These are phyloP conservation scores for Alternaria dauci DNA, from an alignment of 2,329 filamentous ascomycete species.

Conservation along the genomic window DNA sequence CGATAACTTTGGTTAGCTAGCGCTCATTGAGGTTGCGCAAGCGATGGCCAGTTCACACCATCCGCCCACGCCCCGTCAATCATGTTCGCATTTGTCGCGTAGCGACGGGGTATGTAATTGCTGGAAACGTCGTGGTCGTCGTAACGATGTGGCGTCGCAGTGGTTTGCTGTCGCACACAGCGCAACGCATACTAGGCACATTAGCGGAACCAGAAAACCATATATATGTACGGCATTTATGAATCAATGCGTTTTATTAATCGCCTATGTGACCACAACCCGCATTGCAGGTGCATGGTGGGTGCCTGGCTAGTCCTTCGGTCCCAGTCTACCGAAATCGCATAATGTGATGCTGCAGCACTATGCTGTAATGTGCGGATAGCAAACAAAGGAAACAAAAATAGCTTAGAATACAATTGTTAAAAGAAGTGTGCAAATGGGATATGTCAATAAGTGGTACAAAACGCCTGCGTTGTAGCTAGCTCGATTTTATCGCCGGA, in stretches of 20 bases:
- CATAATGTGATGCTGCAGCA: constrained; percentile 12
- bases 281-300: constrained; percentile 9
- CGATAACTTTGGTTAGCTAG: neutral
- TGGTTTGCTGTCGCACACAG: constrained; percentile 22
- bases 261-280: constrained; percentile 20
- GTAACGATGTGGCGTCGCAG: constrained; percentile 18
- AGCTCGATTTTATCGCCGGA: constrained; percentile 28
- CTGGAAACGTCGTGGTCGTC: neutral
- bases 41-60: neutral
- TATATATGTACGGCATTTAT: constrained; percentile 11
- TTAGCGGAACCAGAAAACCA: constrained; percentile 10
- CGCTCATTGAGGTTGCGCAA: neutral
- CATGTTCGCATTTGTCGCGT: constrained; percentile 2
- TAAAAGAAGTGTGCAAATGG: constrained; percentile 23
- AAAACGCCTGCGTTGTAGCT: constrained; percentile 33
- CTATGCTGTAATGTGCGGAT: constrained; percentile 17
- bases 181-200: constrained; percentile 1
- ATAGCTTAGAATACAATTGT: constrained; percentile 18
- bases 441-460: constrained; percentile 29
- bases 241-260: constrained; percentile 19
- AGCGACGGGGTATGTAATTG: neutral
- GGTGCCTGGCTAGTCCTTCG: constrained; percentile 14
- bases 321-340: constrained; percentile 12
- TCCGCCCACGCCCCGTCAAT: neutral
- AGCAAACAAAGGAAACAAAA: constrained; percentile 24